Evolutionary conservation across 2,329 filamentous ascomycete genomes (phyloP).

Genomic region (Colletotrichum sp.): DNA sequence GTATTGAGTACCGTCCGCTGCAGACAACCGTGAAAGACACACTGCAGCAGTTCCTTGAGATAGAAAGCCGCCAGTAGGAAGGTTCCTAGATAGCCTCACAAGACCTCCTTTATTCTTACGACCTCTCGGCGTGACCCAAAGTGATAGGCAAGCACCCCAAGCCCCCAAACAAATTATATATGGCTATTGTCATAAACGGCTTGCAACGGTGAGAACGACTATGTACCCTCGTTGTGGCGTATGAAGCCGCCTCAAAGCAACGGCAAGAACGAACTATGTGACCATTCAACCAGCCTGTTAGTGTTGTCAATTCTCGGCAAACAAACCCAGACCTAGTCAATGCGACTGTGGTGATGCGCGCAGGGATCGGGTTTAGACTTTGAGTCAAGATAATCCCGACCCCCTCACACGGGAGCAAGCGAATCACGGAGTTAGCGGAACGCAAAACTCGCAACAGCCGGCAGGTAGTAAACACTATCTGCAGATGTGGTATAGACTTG

Average conservation of each 20-base stretch:
- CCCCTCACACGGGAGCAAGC: not conserved
- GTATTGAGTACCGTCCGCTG: conserved; percentile 32
- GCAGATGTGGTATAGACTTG: no score
- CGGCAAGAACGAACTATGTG: rapidly evolving
- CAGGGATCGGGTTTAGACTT: not conserved
- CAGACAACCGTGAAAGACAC: conserved; percentile 35
- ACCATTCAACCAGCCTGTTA: not conserved
- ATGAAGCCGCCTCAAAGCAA: rapidly evolving
- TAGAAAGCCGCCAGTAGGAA: conserved; percentile 9
- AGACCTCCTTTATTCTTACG: not conserved
- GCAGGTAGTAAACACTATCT: not conserved
- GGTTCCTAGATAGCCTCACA: not conserved
- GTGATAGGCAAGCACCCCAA: not conserved
- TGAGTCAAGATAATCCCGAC: not conserved
- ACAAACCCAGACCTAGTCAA: not conserved
- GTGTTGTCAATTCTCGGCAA: not conserved
- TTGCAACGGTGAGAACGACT: not conserved
- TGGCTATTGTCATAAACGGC: rapidly evolving
- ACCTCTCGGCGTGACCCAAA: not conserved
- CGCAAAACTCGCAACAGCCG: not conserved
- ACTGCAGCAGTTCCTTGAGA: conserved; percentile 34
- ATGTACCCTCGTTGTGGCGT: not conserved
- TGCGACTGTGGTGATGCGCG: not conserved
- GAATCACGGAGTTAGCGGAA: not conserved
- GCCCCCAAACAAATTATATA: rapidly evolving